Evolutionary conservation across 1,284 basidiomycete genomes (phyloP), one percentile per base, ranked within the genome.

Genomic region (Coniferiporia sulphurascens): DNA sequence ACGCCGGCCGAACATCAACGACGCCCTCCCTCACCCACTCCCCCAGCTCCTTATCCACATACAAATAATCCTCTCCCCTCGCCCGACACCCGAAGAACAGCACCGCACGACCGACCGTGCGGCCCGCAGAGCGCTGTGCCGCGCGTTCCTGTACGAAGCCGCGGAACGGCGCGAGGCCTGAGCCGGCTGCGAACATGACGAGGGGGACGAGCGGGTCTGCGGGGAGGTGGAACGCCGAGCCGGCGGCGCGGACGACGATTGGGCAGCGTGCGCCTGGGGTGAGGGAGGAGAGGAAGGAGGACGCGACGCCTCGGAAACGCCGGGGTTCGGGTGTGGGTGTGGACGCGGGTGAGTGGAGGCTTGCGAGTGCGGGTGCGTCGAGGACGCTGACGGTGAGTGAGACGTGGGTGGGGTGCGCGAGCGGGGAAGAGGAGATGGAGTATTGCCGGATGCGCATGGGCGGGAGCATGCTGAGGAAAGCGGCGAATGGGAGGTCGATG

Each of bases 121-220:
- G 69, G 0, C 80, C 80, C 5, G 76, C 74, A 51, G 70, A 66
- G 66, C 74, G 76, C 69, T 81, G 79, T 61, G 73, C 68, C 15
- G 79, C 78, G 15, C 80, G 76, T 64, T 82, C 80, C 65, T 80
- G 77, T 44, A 83, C 71, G 70, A 83, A 83, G 1, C 79, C 79
- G 46, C 78, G 73, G 75, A 83, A 79, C 1, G 81, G 80, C 6
- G 81, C 77, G 21, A 83, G 63, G 0, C 81, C 80, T 2, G 77
- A 74, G 7, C 80, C 81, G 19, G 78, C 77, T 32, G 75, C 76
- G 67, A 79, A 79, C 72, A 81, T 75, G 19, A 82, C 71, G 41
- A 83, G 69, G 2, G 80, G 79, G 13, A 71, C 66, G 5, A 60
- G 55, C 0, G 76, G 74, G 63, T 82, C 76, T 9, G 71, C 66